These are phyloP conservation scores for Manihot esculenta DNA, from an alignment of 441 rosid species.

Conservation along the genomic window DNA sequence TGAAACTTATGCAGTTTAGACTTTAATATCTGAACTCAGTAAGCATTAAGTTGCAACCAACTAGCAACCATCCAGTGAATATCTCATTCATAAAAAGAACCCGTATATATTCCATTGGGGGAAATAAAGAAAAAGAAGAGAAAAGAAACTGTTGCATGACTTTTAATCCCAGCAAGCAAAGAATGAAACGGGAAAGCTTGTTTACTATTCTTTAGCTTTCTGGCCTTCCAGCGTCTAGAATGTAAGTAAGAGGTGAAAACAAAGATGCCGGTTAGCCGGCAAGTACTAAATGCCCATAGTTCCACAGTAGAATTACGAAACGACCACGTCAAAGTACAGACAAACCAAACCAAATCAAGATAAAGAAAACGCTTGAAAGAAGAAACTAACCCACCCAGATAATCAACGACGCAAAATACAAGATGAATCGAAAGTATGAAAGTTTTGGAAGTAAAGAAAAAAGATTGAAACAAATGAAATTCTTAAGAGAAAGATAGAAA, in stretches of 20 bases:
- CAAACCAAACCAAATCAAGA: slow-evolving; percentile 27
- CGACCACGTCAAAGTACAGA: slow-evolving; percentile 21
- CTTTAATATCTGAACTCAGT: not conserved
- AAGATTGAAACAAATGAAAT: not conserved
- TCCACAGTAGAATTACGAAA: slow-evolving; percentile 19
- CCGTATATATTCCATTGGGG: not conserved
- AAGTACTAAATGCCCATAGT: slow-evolving; percentile 16
- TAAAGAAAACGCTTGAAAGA: slow-evolving; percentile 7
- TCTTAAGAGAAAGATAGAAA: slow-evolving; percentile 1
- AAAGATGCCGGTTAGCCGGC: not conserved
- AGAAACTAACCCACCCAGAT: slow-evolving; percentile 14
- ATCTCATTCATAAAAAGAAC: not conserved
- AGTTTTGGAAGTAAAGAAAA: not conserved
- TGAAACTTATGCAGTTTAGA: not conserved
- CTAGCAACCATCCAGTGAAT: not conserved
- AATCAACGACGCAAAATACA: slow-evolving; percentile 18
- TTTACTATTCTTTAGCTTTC: not conserved
- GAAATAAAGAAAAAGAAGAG: no score
- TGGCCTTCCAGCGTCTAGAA: not conserved
- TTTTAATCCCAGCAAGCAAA: slow-evolving; percentile 11
- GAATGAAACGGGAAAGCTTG: slow-evolving; percentile 3
- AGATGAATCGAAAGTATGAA: slow-evolving; percentile 1
- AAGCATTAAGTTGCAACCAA: not conserved
- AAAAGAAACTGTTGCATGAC: not conserved
- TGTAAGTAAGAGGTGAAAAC: not conserved